Conservation (phyloP, 257 asterid genomes). For the Echites panduratus region DNA sequence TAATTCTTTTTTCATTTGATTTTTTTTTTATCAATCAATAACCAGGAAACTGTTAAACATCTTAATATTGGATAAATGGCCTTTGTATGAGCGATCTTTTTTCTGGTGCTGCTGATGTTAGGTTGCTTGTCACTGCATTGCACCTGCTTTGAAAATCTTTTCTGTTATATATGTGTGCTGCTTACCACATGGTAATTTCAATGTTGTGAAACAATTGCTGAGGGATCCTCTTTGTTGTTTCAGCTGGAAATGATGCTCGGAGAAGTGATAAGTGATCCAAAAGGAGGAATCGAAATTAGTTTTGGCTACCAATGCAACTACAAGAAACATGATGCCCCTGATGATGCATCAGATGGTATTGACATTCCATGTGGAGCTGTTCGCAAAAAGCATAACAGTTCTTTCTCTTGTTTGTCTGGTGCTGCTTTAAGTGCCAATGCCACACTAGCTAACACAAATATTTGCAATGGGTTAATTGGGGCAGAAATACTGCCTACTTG, state of each 20-base stretch:
- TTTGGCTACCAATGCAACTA: conserved; percentile 72
- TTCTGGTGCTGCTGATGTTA: not conserved
- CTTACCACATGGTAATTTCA: not conserved
- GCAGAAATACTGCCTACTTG: conserved; percentile 76
- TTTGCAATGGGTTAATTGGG: conserved; percentile 85
- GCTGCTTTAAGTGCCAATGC: conserved; percentile 93
- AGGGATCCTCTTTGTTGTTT: conserved; percentile 2
- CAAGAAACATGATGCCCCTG: conserved; percentile 27
- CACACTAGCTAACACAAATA: conserved; percentile 87
- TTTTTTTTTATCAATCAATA: not conserved
- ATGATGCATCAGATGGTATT: conserved; percentile 40
- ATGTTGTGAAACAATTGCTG: not conserved
- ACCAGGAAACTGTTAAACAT: not conserved
- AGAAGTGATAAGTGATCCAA: conserved; percentile 35
- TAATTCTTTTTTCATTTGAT: too few species aligned
- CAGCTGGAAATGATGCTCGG: conserved; percentile 46
- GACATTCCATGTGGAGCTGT: conserved; percentile 53
- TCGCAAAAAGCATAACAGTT: conserved; percentile 51
- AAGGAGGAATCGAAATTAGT: conserved; percentile 67
- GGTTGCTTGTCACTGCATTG: not conserved
- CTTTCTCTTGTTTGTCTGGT: conserved; percentile 88
- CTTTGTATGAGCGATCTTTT: not conserved
- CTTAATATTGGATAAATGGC: not conserved
- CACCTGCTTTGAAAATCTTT: not conserved
- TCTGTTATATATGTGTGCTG: not conserved